Evolutionary conservation across 768 basidiomycete genomes (phyloP).

Genomic region (Lentinula boryana): DNA sequence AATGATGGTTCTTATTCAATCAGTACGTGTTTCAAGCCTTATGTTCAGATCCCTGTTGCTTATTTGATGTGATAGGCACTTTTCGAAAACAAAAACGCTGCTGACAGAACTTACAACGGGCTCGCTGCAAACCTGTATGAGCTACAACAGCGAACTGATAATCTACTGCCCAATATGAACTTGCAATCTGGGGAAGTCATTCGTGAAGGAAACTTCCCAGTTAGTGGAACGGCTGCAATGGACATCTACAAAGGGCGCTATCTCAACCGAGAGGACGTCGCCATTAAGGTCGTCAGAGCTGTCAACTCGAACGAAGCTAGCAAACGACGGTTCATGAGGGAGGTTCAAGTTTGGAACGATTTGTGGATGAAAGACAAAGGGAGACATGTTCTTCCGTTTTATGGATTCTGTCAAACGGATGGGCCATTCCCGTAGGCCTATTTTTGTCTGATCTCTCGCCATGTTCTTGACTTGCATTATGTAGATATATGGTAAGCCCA

Average conservation of each 20-base stretch:
- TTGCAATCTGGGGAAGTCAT: slow-evolving; percentile 48
- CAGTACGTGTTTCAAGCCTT: slow-evolving; percentile 20
- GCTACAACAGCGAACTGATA: slow-evolving; percentile 32
- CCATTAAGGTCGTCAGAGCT: slow-evolving; percentile 50
- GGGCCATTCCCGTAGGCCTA: slow-evolving; percentile 47
- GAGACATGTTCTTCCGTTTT: slow-evolving; percentile 49
- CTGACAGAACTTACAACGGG: slow-evolving; percentile 18
- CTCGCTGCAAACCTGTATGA: neutral
- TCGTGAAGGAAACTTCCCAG: slow-evolving; percentile 41
- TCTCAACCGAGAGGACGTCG: slow-evolving; percentile 47
- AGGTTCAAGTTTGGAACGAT: slow-evolving; percentile 48
- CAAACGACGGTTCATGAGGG: slow-evolving; percentile 42
- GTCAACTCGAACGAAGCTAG: slow-evolving; percentile 42
- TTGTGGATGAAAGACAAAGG: slow-evolving; percentile 50
- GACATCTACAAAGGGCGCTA: slow-evolving; percentile 52
- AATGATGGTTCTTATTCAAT: slow-evolving; percentile 48
- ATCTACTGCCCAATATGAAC: slow-evolving; percentile 44
- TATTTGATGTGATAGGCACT: slow-evolving; percentile 19
- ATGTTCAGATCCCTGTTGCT: neutral
- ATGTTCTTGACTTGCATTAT: slow-evolving; percentile 1
- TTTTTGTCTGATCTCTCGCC: neutral
- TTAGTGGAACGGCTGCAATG: slow-evolving; percentile 46
- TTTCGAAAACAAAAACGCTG: slow-evolving; percentile 23
- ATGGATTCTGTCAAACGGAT: slow-evolving; percentile 50
- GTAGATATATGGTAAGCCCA: slow-evolving; percentile 52